Conservation (phyloP, 805 yeast species). For the Wickerhamiella occidentalis region DNA sequence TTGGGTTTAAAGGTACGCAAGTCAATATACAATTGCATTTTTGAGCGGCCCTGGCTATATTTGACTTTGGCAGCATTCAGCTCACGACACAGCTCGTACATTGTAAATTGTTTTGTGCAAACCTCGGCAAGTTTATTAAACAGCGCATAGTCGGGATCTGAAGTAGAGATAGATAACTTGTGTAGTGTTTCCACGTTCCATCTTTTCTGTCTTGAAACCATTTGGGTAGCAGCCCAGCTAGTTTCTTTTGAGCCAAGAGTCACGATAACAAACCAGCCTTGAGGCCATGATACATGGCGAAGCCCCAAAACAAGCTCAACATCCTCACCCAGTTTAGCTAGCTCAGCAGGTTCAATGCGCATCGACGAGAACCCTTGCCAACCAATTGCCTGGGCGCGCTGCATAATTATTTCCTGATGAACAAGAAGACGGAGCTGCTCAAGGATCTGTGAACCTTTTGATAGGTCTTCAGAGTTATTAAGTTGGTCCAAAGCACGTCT, state of each 20-base stretch:
- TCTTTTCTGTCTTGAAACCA: conserved; percentile 17
- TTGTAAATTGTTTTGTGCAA: conserved; percentile 23
- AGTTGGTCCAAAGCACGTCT: conserved; percentile 16
- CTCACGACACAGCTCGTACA: conserved; percentile 25
- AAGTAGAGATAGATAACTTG: conserved; percentile 11
- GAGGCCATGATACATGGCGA: conserved; percentile 30
- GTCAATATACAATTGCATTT: conserved; percentile 17
- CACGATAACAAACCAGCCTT: conserved; percentile 32
- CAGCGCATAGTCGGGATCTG: conserved; percentile 24
- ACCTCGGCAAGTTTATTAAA: conserved; percentile 21
- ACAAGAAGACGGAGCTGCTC: conserved; percentile 38
- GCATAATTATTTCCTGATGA: conserved; percentile 39
- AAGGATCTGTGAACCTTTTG: conserved; percentile 27
- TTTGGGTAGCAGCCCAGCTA: conserved; percentile 20
- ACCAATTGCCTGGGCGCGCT: conserved; percentile 47
- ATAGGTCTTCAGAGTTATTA: conserved; percentile 16
- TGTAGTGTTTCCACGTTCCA: conserved; percentile 21
- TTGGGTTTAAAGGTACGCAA: conserved; percentile 15
- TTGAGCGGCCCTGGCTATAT: conserved; percentile 14
- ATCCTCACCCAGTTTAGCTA: conserved; percentile 25
- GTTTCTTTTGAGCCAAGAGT: conserved; percentile 22
- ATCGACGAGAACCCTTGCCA: conserved; percentile 55
- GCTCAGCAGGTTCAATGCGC: conserved; percentile 38
- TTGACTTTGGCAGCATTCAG: conserved; percentile 20
- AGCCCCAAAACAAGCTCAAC: conserved; percentile 23